Evolutionary conservation across 139 green algal species (phyloP), one percentile per base, ranked within the genome.

Genomic region (Desmodesmus armatus): DNA sequence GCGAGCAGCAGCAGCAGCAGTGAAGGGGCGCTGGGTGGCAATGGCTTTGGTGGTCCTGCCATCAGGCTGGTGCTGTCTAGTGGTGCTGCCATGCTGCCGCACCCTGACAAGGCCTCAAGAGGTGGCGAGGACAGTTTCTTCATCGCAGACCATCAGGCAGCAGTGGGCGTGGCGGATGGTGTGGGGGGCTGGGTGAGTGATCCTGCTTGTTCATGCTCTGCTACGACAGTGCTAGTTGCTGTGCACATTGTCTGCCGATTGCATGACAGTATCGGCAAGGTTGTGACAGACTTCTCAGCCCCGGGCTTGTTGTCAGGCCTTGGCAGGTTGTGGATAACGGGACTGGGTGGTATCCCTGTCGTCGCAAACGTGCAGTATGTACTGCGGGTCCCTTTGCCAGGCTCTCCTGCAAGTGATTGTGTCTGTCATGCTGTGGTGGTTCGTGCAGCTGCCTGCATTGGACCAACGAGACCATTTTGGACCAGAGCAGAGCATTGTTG

Each of bases 71-170:
- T 87, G 51, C 73, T 97, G 75, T 25, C 69, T 0, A 85, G 90
- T 37, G 95, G 93, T 21, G 92, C 93, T 3, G 91, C 85, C 63
- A 91, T 96, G 88, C 90, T 98, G 75, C 95, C 95, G 3, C 95
- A 98, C 85, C 95, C 95, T 31, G 93, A 94, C 70, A 98, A 98
- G 87, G 87, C 87, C 40, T 84, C 90, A 40, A 92, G 93, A 55
- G 95, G 95, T 7, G 95, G 95, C 0, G 95, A 98, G 85, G 95
- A 98, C 88, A 90, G 92, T 39, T 97, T 91, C 86, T 98, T 96
- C 75, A 93, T 98, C 27, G 83, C 87, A 23, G 85, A 91, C 23
- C 87, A 86, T 40, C 85, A 86, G 31, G 53, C 83, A 3, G 89
- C 86, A 2, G 72, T 97, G 6, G 95, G 95, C 5, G 95, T 98